Evolutionary conservation across 768 basidiomycete genomes (phyloP).

Genomic region (Pisolithus marmoratus): DNA sequence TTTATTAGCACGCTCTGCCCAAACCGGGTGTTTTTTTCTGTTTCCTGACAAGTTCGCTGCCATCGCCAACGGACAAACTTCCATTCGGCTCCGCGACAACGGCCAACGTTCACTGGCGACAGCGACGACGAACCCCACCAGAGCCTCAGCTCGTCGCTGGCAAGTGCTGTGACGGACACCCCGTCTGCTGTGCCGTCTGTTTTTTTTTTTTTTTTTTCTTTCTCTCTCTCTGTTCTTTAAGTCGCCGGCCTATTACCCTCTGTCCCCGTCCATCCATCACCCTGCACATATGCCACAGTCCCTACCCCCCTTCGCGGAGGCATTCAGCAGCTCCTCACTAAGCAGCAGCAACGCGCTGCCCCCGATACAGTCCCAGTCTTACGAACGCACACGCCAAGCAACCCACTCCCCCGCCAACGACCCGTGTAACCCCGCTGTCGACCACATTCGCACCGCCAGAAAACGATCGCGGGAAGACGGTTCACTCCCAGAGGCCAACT

Average conservation of each 20-base stretch:
- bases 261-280: constrained; percentile 34
- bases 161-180: too few species aligned
- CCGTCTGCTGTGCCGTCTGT: too few species aligned
- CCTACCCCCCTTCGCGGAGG: constrained; percentile 74
- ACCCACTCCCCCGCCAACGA: constrained; percentile 26
- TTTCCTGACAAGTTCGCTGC: neutral
- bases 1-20: neutral
- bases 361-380: constrained; percentile 51
- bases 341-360: constrained; percentile 54
- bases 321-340: constrained; percentile 58
- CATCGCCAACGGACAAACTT: neutral
- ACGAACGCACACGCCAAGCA: constrained; percentile 28
- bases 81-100: constrained; percentile 16
- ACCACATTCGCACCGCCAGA: constrained; percentile 18
- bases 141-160: too few species aligned
- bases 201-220: neutral
- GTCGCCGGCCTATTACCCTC: constrained; percentile 3
- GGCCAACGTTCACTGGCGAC: too few species aligned
- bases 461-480: constrained; percentile 45
- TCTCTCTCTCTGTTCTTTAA: neutral
- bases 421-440: constrained; percentile 29
- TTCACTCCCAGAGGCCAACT: constrained; percentile 32
- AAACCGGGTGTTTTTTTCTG: neutral
- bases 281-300: constrained; percentile 50
- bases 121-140: too few species aligned